These are phyloP conservation scores for Dissophora globulifera DNA, from an alignment of 192 early-diverging fungal species.

Conservation along the genomic window DNA sequence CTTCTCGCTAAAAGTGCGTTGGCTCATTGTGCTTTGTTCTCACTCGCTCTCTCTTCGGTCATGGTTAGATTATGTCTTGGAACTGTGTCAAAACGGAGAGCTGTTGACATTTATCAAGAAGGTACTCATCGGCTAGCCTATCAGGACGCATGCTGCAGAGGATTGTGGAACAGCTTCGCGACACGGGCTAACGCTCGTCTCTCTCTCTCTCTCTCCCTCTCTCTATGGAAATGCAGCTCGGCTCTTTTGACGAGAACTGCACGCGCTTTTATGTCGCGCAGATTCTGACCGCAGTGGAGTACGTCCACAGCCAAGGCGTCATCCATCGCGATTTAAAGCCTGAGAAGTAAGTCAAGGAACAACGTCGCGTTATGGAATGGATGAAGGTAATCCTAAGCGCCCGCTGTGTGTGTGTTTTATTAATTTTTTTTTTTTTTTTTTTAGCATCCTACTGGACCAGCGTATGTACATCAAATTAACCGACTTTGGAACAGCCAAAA, in stretches of 20 bases:
- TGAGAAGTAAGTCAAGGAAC: constrained; percentile 89
- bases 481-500: constrained; percentile 96
- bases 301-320: constrained; percentile 86
- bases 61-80: constrained; percentile 85
- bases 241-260: constrained; percentile 75
- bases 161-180: no score
- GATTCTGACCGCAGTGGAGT: constrained; percentile 86
- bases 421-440: not conserved
- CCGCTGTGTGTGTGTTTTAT: no score
- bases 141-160: no score
- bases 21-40: not conserved
- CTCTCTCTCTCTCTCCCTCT: no score
- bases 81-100: constrained; percentile 92
- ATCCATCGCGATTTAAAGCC: constrained; percentile 98
- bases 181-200: no score
- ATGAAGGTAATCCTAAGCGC: no score
- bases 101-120: constrained; percentile 85
- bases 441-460: constrained; percentile 86
- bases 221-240: constrained; percentile 71
- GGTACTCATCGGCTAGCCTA: no score
- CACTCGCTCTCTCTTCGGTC: constrained; percentile 5
- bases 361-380: no score
- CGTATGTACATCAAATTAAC: constrained; percentile 95
- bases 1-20: no score
- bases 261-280: constrained; percentile 90